Evolutionary conservation across 2,329 filamentous ascomycete species (phyloP).

Genomic region (Ploettnerulaceae sp.): DNA sequence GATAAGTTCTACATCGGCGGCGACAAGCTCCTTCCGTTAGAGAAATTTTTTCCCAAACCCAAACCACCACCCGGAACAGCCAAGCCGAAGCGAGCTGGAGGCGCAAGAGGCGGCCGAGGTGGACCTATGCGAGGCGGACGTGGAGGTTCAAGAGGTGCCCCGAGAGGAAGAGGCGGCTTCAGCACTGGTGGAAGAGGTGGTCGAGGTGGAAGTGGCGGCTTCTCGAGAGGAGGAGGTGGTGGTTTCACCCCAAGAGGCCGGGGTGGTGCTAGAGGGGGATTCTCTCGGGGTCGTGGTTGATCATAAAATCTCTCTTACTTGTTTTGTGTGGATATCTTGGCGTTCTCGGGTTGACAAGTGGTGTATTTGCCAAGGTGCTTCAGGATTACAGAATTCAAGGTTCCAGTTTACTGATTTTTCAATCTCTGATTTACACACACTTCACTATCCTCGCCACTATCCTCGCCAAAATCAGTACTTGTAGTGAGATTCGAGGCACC

Average conservation of each 20-base stretch:
- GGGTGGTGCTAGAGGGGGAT: slow-evolving; percentile 31
- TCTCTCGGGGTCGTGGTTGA: slow-evolving; percentile 32
- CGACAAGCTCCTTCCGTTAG: slow-evolving; percentile 91
- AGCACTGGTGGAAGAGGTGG: slow-evolving; percentile 40
- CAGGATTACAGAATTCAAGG: slow-evolving; percentile 1
- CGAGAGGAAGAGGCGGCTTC: slow-evolving; percentile 49
- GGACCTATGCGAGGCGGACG: slow-evolving; percentile 40
- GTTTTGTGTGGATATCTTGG: slow-evolving; percentile 27
- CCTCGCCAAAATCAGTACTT: not conserved
- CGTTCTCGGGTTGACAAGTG: slow-evolving; percentile 23
- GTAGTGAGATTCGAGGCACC: too few species aligned
- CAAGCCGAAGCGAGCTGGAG: slow-evolving; percentile 67
- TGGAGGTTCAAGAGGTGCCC: slow-evolving; percentile 44
- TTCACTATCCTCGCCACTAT: not conserved
- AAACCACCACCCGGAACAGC: slow-evolving; percentile 64
- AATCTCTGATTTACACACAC: not conserved
- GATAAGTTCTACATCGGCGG: slow-evolving; percentile 96
- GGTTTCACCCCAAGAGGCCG: slow-evolving; percentile 33
- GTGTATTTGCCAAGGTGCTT: slow-evolving; percentile 5
- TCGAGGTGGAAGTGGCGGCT: slow-evolving; percentile 35
- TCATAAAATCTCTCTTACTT: slow-evolving; percentile 10
- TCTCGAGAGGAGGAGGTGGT: slow-evolving; percentile 33
- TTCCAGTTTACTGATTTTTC: not conserved
- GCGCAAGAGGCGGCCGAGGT: slow-evolving; percentile 46
- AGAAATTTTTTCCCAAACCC: slow-evolving; percentile 94